Evolutionary conservation across 345 rosid genomes (phyloP).

Genomic region (Camelina sativa): DNA sequence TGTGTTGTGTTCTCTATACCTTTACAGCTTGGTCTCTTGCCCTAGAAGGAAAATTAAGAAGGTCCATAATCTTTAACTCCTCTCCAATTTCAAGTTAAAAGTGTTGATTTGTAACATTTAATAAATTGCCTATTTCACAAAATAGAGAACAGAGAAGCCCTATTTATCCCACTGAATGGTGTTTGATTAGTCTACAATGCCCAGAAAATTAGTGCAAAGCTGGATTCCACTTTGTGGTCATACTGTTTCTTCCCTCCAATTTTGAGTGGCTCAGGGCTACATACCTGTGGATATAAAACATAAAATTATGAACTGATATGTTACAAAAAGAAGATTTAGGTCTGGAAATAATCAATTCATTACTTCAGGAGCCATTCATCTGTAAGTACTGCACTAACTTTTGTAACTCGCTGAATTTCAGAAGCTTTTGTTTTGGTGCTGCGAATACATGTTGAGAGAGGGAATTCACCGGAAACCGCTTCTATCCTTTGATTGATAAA

Average conservation of each 20-base stretch:
- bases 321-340: neutral
- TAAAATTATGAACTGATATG: neutral
- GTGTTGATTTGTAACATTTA: constrained; percentile 31
- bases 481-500: too few species aligned
- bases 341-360: neutral
- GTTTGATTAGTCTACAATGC: constrained; percentile 57
- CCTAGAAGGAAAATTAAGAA: constrained; percentile 45
- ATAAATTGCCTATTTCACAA: constrained; percentile 40
- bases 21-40: constrained; percentile 52
- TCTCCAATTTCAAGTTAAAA: neutral
- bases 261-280: constrained; percentile 49
- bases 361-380: too few species aligned
- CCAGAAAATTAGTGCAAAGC: constrained; percentile 71
- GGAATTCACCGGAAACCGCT: too few species aligned
- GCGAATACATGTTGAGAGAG: too few species aligned
- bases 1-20: too few species aligned
- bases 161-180: constrained; percentile 52
- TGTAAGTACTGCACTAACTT: too few species aligned
- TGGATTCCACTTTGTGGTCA: constrained; percentile 77
- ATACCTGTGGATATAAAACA: constrained; percentile 44
- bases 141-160: constrained; percentile 46
- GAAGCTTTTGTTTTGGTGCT: too few species aligned
- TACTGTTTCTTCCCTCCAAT: constrained; percentile 55
- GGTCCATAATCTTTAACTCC: neutral
- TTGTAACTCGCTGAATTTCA: too few species aligned